A percentile compares a stretch with the other conserved stretches of the same genome.
Evolutionary conservation across 257 asterid species (phyloP).

Genomic region (Ajuga chamaepitys): DNA sequence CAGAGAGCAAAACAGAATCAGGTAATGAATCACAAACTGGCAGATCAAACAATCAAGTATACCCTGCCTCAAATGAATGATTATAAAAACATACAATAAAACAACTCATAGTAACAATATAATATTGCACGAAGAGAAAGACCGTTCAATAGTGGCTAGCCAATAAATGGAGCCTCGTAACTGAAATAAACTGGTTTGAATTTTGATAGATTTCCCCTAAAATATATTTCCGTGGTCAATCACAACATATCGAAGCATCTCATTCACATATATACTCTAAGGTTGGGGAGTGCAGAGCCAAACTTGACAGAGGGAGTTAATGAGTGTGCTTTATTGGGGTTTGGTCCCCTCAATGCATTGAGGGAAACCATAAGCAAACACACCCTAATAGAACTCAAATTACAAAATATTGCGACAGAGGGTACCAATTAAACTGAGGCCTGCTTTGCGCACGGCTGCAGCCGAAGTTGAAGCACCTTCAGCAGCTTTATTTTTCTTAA

Average conservation of each 20-base stretch:
- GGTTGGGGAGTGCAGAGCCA: too few species aligned
- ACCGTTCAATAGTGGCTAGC: not conserved
- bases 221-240: not conserved
- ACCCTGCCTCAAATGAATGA: not conserved
- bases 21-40: not conserved
- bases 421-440: slow-evolving; percentile 63
- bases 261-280: not conserved
- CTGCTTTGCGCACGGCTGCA: slow-evolving; percentile 32
- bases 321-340: too few species aligned
- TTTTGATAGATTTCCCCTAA: not conserved
- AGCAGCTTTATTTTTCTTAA: slow-evolving; percentile 49
- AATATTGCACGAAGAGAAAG: not conserved
- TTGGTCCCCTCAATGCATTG: too few species aligned
- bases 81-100: not conserved
- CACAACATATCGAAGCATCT: not conserved
- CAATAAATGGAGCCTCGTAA: not conserved
- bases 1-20: not conserved
- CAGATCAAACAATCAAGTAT: not conserved
- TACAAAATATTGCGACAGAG: not conserved
- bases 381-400: too few species aligned
- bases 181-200: not conserved
- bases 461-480: slow-evolving; percentile 60
- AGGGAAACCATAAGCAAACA: too few species aligned
- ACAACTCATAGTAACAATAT: not conserved
- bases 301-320: too few species aligned